Percentiles rank a stretch among this genome's conserved stretches.
Conservation (phyloP, 257 asterid species). For the Lantana camara region DNA sequence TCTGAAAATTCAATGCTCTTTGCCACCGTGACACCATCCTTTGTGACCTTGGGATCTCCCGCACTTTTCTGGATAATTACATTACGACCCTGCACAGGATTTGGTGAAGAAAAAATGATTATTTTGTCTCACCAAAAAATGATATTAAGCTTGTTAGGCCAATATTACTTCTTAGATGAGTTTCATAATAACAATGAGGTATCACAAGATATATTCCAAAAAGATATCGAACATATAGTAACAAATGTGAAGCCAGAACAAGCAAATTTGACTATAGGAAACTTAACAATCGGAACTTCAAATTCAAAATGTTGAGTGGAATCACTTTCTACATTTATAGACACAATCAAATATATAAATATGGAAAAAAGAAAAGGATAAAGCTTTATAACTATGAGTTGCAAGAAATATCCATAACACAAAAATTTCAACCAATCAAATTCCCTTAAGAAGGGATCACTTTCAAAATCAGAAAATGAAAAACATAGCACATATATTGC, state of each 20-base stretch:
- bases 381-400: background rate
- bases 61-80: conserved; percentile 69
- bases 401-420: background rate
- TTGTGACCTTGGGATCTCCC: conserved; percentile 71
- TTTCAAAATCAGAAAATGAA: background rate
- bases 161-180: conserved; percentile 2
- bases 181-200: background rate
- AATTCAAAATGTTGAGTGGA: background rate
- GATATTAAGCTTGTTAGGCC: conserved; percentile 1
- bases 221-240: background rate
- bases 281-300: background rate
- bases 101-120: conserved; percentile 13
- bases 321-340: background rate
- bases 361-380: background rate
- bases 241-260: background rate
- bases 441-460: background rate
- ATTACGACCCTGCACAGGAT: conserved; percentile 67
- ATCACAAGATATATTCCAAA: conserved; percentile 1
- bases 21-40: conserved; percentile 95
- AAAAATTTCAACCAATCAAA: background rate
- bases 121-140: no score
- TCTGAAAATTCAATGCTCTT: conserved; percentile 71
- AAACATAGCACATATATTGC: background rate
- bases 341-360: background rate
- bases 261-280: background rate